Conservation (phyloP, 106 monocot species). For the Apostasia ramifera region DNA sequence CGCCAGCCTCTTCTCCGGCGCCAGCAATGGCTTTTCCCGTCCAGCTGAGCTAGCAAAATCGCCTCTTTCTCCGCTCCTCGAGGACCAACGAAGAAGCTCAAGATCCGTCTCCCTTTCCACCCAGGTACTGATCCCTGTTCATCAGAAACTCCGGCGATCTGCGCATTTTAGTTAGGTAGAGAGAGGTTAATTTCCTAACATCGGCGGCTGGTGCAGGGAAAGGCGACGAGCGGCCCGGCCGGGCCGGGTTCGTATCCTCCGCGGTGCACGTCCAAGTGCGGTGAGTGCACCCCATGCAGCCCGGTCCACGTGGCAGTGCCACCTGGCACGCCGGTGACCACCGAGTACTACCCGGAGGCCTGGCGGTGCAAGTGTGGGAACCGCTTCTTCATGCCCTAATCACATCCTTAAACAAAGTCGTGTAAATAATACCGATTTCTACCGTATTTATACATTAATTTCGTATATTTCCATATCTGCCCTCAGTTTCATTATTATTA, state of each 20-base stretch:
- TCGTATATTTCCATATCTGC: too few species aligned
- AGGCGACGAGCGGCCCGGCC: neutral
- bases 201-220: neutral
- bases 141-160: neutral
- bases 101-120: neutral
- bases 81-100: neutral
- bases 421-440: too few species aligned
- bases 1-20: neutral
- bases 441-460: too few species aligned
- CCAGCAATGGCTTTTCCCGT: neutral
- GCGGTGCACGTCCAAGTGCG: constrained; percentile 44
- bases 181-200: neutral
- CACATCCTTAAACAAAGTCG: neutral
- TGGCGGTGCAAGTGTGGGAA: constrained; percentile 60
- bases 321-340: constrained; percentile 35
- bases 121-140: constrained; percentile 1
- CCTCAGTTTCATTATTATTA: too few species aligned
- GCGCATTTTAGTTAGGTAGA: neutral
- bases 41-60: neutral
- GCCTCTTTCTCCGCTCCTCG: neutral
- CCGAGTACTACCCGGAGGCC: constrained; percentile 61
- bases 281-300: constrained; percentile 41
- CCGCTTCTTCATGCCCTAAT: constrained; percentile 49
- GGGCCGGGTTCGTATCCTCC: constrained; percentile 49
- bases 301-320: constrained; percentile 53